Percentiles rank a stretch among this genome's conserved stretches.
Evolutionary conservation across 2,329 filamentous ascomycete genomes (phyloP).

Genomic region (Ceratocystis diversiconidia): DNA sequence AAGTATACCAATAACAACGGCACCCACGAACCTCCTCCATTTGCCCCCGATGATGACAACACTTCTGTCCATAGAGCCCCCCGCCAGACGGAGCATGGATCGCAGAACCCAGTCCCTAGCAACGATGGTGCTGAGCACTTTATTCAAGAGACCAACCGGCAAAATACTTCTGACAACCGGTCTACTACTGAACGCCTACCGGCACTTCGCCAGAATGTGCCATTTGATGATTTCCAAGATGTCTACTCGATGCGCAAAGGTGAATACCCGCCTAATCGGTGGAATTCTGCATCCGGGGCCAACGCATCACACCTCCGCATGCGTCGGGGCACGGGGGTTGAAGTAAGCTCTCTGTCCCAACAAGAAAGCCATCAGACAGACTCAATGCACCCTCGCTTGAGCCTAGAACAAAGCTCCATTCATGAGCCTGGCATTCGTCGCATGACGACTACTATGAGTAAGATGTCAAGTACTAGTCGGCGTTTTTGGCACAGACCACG

Average conservation of each 20-base stretch:
- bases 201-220: slow-evolving; percentile 15
- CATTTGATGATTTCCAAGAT: slow-evolving; percentile 31
- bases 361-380: slow-evolving; percentile 17
- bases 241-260: slow-evolving; percentile 25
- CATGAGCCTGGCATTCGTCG: slow-evolving; percentile 12
- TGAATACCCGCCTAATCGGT: slow-evolving; percentile 3
- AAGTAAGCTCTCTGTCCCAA: slow-evolving; percentile 11
- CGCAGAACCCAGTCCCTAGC: neutral
- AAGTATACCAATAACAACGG: slow-evolving; percentile 21
- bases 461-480: slow-evolving; percentile 16
- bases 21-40: neutral
- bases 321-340: slow-evolving; percentile 9
- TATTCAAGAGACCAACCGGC: neutral
- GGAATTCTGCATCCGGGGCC: slow-evolving; percentile 11
- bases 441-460: slow-evolving; percentile 17
- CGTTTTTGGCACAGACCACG: slow-evolving; percentile 16
- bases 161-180: slow-evolving; percentile 8
- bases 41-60: slow-evolving; percentile 8
- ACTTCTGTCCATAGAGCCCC: slow-evolving; percentile 7
- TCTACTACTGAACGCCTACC: slow-evolving; percentile 15
- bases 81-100: slow-evolving; percentile 6
- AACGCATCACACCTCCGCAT: slow-evolving; percentile 11
- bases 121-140: slow-evolving; percentile 3
- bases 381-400: slow-evolving; percentile 9
- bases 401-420: slow-evolving; percentile 13